Base-by-base conservation (phyloP, 352 stramenopile genomes). In the Aphanomyces cochlioides region DNA sequence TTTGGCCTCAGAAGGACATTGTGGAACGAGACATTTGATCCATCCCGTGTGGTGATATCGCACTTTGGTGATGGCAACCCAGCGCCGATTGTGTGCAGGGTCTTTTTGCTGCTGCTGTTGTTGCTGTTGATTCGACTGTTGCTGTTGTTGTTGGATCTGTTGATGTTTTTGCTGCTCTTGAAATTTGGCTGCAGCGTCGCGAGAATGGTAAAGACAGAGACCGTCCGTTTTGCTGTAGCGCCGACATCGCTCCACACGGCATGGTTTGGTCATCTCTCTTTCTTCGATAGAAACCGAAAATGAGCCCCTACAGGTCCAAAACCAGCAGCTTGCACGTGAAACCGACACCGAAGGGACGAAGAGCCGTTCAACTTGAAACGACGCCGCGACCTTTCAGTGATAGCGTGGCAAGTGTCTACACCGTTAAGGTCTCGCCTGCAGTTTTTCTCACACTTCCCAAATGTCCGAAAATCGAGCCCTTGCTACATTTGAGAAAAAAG, bases 31-130 rank as follows among this genome's bases (percentile, higher is more conserved):
- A 53, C 64, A 70, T 34, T 70, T 70, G 64, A 70, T 64, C 64
- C 64, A 70, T 7, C 64, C 64, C 21, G 64, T 64, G 54, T 70
- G 64, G 64, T 70, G 64, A 39, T 70, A 70, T 7, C 64, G 64
- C n/a, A 70, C 53, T 13, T 61, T 63, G 45, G 50, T 19, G n/a
- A 70, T 70, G 4, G 64, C 64, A n/a, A 54, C 53, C 64, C 64
- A 70, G 8, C 64, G 64, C n/a, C 36, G 43, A 10, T 70, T 4
- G 6, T 7, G 47, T 28, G 15, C 5, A 5, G 54, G 19, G 47
- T 15, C 8, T 17, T 41, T 60, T 28, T 19, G 54, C 28, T 13
- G 54, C 8, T 39, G 54, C n/a, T 17, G 50, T 58, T 58, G 50
- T 61, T 17, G 28, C 21, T 39, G 54, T 19, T 28, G 47, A 3